Evolutionary conservation across 2,329 filamentous ascomycete species (phyloP), one percentile per base, ranked within the genome.

Genomic region (Bisporella sp.): DNA sequence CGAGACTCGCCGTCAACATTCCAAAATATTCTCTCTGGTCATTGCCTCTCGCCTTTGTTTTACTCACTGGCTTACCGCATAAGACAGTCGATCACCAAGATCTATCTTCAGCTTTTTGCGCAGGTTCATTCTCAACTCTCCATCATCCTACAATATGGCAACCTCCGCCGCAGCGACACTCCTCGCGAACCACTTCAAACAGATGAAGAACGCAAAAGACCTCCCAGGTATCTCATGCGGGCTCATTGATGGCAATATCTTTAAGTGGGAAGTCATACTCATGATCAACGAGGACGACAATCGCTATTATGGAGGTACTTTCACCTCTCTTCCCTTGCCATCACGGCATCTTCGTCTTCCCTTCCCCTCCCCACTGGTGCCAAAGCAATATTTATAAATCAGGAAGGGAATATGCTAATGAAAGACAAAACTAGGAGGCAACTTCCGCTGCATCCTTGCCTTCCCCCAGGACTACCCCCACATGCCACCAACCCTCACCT

Each of bases 201-300:
- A 95, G 67, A 97, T 99, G 82, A 89, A 95, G 71, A 82, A 79
- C 29, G 85, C 89, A 67, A 92, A 90, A 66, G 90, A 96, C 69
- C 86, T 97, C 44, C 89, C 89, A 0, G 93, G 92, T 48, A 96
- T 97, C 64, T 96, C 90, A 55, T 95, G 89, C 62, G 93, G 93
- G 0, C 74, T 99, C 41, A 83, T 91, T 47, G 83, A 85, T 62
- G 87, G 87, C 68, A 95, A 95, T 66, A 83, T 97, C 7, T 96
- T 96, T 59, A 87, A 95, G 73, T 99, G 93, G 93, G 91, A 97
- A 69, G 90, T 97, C 21, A 96, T 96, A 87, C 81, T 99, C 54
- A 97, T 99, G 92, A 92, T 97, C 58, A 89, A 82, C 55, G 21
- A 21, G 21, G 91, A 96, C 62, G 3, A 70, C 89, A 4, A 89